Percentiles rank a stretch among this genome's conserved stretches.
Evolutionary conservation across 192 early-diverging fungal genomes (phyloP).

Genomic region (Thoreauomyces humboldtii): DNA sequence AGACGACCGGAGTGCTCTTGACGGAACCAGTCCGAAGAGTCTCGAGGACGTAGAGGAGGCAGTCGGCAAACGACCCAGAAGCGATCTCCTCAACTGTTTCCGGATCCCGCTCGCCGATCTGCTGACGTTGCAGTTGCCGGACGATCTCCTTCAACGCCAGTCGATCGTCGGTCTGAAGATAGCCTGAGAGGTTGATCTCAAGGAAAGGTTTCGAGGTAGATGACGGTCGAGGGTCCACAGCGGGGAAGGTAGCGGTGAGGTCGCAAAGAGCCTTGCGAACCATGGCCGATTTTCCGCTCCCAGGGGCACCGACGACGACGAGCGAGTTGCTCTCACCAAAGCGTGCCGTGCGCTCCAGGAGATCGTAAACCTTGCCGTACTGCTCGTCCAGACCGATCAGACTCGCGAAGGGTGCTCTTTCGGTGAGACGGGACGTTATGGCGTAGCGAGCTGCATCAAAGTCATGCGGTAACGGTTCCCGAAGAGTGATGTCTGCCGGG

Average conservation of each 20-base stretch:
- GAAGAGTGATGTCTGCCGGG: no score
- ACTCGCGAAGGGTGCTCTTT: neutral
- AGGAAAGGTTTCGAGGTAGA: slow-evolving; percentile 44
- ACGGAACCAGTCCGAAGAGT: slow-evolving; percentile 59
- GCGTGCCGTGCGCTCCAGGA: slow-evolving; percentile 60
- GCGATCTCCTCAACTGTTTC: neutral
- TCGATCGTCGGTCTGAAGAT: slow-evolving; percentile 75
- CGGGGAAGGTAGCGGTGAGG: slow-evolving; percentile 34
- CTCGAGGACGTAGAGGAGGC: slow-evolving; percentile 60
- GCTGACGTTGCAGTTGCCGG: slow-evolving; percentile 66
- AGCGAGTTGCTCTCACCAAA: slow-evolving; percentile 84
- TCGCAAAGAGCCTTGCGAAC: neutral
- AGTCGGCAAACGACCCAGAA: slow-evolving; percentile 61
- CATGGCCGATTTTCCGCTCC: slow-evolving; percentile 70
- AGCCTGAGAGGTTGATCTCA: slow-evolving; percentile 70
- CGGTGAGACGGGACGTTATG: slow-evolving; percentile 1
- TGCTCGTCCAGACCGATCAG: slow-evolving; percentile 18
- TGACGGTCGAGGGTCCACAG: no score
- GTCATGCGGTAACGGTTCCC: no score
- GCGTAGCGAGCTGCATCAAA: neutral
- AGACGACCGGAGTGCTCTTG: slow-evolving; percentile 66
- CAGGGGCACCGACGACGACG: slow-evolving; percentile 76
- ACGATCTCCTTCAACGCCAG: slow-evolving; percentile 81
- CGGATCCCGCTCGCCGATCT: slow-evolving; percentile 2
- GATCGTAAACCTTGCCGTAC: slow-evolving; percentile 48